phyloP scores from a whole-genome alignment of 2,329 filamentous ascomycete species.

The Furcasterigmium sp. region DNA sequence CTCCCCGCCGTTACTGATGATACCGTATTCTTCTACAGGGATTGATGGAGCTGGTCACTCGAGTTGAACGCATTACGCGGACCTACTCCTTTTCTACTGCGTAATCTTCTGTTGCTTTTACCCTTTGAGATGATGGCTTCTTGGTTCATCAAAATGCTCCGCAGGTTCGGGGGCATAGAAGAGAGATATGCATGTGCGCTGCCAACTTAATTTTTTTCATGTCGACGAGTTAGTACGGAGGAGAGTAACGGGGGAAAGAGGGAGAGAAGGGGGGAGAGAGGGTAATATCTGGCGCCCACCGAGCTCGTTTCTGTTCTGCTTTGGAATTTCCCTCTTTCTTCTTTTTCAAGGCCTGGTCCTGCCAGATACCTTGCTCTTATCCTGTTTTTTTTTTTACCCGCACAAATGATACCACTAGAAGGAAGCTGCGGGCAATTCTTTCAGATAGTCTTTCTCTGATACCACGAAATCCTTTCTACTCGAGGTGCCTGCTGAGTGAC shows the following conservation, averaged over 20 bases:
- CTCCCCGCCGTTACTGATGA: slow-evolving; percentile 14
- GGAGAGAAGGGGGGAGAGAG: neutral
- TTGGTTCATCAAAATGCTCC: neutral
- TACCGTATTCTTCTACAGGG: slow-evolving; percentile 1
- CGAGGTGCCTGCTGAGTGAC: no score
- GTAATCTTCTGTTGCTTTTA: neutral
- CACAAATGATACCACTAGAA: slow-evolving; percentile 5
- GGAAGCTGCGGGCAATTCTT: slow-evolving; percentile 2
- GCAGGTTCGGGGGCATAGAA: neutral
- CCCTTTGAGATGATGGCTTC: neutral
- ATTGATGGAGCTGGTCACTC: neutral
- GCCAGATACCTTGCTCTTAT: neutral
- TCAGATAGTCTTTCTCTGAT: neutral
- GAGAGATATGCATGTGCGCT: neutral
- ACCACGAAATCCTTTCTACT: no score
- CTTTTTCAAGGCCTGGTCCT: no score
- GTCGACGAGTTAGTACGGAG: neutral
- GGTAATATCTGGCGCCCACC: neutral
- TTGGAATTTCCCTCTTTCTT: neutral
- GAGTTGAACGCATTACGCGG: neutral
- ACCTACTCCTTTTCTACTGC: neutral
- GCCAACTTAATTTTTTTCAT: neutral
- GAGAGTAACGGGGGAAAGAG: neutral
- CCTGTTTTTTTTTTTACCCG: slow-evolving; percentile 1
- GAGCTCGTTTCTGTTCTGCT: neutral